Evolutionary conservation across 2,329 filamentous ascomycete species (phyloP), one percentile per base, ranked within the genome.

Genomic region (Stagonosporopsis tanaceti): DNA sequence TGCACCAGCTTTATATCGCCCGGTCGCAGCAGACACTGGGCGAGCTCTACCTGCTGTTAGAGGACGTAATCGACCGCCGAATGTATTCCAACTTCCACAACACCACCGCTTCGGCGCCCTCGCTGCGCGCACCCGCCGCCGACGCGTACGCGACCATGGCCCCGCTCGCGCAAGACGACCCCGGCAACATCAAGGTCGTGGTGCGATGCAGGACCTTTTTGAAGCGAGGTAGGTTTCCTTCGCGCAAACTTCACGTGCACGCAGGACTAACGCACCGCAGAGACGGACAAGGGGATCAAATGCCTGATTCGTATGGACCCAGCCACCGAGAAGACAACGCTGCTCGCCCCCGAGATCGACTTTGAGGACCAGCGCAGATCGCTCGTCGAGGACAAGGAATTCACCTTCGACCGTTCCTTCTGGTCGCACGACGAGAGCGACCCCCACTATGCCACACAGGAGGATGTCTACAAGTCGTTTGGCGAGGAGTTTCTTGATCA

Each of bases 401-500:
- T 99, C 72, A 93, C 91, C 2, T 99, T 99, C 75, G 95, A 99
- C 81, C 96, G 93, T 74, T 98, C 93, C 0, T 99, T 98, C 79
- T 99, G 95, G 93, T 98, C 94, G 58, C 93, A 97, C 78, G 81
- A 94, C 74, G 84, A 84, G 53, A 77, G 82, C 25, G 93, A 97
- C 72, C 81, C 87, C 30, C 92, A 97, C 78, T 99, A 97, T 74
- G 93, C 95, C 3, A 85, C 89, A 60, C 95, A 99, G 76, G 91
- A 93, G 69, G 91, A 97, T 70, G 90, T 99, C 53, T 98, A 99
- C 82, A 92, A 95, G 71, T 90, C 90, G 57, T 85, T 99, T 24
- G 95, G 95, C 53, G 93, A 97, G 76, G 95, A 98, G 73, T 98
- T 99, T 67, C 85, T 99, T 61, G 95, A 99, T 77, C 95, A 99